Evolutionary conservation across 768 basidiomycete species (phyloP), one percentile per base, ranked within the genome.

Genomic region (Macrolepiota fuliginosa): DNA sequence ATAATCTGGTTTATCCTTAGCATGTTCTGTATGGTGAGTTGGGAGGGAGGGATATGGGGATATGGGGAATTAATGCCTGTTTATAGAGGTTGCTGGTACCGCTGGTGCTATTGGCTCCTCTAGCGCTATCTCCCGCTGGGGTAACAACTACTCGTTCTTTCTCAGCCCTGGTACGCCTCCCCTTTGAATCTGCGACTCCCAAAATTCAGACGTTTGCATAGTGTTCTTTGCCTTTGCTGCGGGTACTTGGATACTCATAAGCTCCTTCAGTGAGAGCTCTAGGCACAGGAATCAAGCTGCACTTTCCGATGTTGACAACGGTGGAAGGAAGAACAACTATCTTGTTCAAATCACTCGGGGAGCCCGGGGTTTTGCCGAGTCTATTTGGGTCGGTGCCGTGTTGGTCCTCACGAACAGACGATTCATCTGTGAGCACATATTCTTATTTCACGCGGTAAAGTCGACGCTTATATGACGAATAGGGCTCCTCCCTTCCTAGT

Each of bases 101-200:
- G 36, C 63, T 19, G 72, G 72, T 5, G 72, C 73, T 11, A 72
- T 74, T 32, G 56, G 71, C 0, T 72, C 72, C 11, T 71, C 73
- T 9, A 68, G 70, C 9, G 71, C 72, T 22, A 74, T 74, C 59
- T 70, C 63, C 35, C 66, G 69, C 17, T 73, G 69, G 40, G 73
- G 73, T 17, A 72, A 73, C 61, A 73, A 75, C 64, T 73, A 73
- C 59, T 72, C 71, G 61, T 75, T 73, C 62, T 72, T 75, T 63
- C 59, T 73, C 39, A 70, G 69, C 1, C 72, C 73, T 27, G 55
- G 66, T 63, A 56, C 27, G 62, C 52, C 17, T 15, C 25, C 22
- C 11, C 17, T 49, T 24, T 19, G 37, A 12, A 52, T 22, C 24
- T 49, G 24, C n/a, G 4, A 4, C 13, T 60, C 15, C 0, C 17